A percentile compares a stretch with the other conserved stretches of the same genome.
phyloP scores from a whole-genome alignment of 176 grass and related monocot genomes.

The maize (Zea mays) region DNA sequence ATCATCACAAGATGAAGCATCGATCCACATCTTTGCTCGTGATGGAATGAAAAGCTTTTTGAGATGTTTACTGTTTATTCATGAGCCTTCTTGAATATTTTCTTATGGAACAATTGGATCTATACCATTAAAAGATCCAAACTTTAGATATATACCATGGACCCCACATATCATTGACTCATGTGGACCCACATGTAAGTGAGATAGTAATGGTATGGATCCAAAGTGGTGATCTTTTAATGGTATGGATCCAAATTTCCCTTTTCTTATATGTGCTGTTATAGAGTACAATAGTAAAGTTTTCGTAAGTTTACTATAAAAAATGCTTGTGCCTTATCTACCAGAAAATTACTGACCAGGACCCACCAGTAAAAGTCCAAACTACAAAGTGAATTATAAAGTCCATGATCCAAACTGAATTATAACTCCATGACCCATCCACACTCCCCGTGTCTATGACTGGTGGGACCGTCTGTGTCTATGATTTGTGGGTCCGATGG shows the following conservation, averaged over 20 bases:
- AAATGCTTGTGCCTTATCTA: background rate
- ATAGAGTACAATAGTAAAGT: background rate
- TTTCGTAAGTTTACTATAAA: constrained; percentile 34
- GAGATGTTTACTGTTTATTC: constrained; percentile 10
- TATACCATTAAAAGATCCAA: too few species aligned
- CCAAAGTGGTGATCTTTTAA: too few species aligned
- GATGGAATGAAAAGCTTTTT: constrained; percentile 27
- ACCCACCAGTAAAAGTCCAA: background rate
- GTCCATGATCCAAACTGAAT: background rate
- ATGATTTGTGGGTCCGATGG: too few species aligned
- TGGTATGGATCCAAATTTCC: too few species aligned
- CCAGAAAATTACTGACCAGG: background rate
- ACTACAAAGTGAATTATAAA: constrained; percentile 1
- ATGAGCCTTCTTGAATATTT: background rate
- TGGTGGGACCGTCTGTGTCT: too few species aligned
- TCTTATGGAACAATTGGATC: too few species aligned
- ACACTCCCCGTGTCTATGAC: background rate
- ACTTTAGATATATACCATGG: too few species aligned
- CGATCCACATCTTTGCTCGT: constrained; percentile 1
- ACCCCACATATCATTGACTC: too few species aligned
- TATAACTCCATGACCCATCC: background rate
- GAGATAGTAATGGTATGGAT: too few species aligned
- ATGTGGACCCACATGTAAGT: too few species aligned
- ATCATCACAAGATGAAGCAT: constrained; percentile 11
- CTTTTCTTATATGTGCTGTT: background rate